Evolutionary conservation across 495 filamentous ascomycete species (phyloP).

Genomic region (Pyrenopolyporus hunteri): DNA sequence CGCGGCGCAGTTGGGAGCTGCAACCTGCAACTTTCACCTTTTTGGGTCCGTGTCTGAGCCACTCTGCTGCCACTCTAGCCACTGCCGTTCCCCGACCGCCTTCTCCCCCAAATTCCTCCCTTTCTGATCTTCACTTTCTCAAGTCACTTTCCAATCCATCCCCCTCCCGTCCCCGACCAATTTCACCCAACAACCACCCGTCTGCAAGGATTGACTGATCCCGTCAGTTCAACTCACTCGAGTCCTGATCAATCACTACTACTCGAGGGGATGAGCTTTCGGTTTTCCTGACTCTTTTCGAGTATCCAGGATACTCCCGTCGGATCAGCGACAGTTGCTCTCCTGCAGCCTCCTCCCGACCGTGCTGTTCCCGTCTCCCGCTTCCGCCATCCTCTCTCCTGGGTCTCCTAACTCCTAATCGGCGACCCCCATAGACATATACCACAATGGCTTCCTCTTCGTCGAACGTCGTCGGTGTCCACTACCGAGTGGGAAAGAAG

Average conservation of each 20-base stretch:
- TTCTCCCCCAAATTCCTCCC: constrained; percentile 37
- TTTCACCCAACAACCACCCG: constrained; percentile 24
- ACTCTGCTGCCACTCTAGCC: constrained; percentile 21
- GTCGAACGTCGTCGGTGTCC: constrained; percentile 97
- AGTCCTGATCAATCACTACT: constrained; percentile 23
- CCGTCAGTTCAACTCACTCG: constrained; percentile 27
- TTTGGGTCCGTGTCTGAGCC: too few species aligned
- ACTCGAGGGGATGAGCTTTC: constrained; percentile 40
- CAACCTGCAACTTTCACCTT: not conserved
- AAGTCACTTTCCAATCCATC: constrained; percentile 19
- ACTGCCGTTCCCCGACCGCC: constrained; percentile 40
- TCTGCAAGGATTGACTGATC: constrained; percentile 35
- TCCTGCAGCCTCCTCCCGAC: constrained; percentile 18
- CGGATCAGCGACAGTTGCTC: constrained; percentile 24
- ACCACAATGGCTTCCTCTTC: constrained; percentile 85
- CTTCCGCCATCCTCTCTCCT: not conserved
- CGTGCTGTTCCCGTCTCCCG: constrained; percentile 7
- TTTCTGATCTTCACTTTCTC: constrained; percentile 40
- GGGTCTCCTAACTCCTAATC: not conserved
- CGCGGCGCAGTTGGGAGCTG: not conserved
- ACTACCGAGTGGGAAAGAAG: constrained; percentile 99
- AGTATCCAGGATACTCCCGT: constrained; percentile 34
- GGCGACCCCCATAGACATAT: constrained; percentile 8
- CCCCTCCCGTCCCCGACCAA: constrained; percentile 24
- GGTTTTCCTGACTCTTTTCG: constrained; percentile 31